Evolutionary conservation across 805 yeast species (phyloP), one percentile per base, ranked within the genome.

Genomic region (Saccharomyces kudriavzevii): DNA sequence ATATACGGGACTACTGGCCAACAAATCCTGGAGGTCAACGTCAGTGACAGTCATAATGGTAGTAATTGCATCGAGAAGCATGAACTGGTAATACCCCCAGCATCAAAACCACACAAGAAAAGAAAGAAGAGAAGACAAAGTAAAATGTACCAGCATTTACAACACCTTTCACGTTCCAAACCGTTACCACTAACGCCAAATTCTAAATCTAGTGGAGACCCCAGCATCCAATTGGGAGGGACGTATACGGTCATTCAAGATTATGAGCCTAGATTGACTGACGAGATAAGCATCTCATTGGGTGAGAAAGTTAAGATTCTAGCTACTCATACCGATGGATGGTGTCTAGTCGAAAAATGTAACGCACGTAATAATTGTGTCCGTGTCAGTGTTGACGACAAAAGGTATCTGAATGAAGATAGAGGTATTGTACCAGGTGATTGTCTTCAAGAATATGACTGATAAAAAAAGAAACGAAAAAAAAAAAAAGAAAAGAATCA

Each of bases 301-400:
- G 75, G 74, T 2, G 77, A 73, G 30, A 60, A 45, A 52, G 69
- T 70, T 9, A 64, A 62, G 55, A 59, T 74, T 1, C 53, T 74
- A 6, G 74, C 76, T 1, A 66, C 68, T 17, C 78, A 74, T 58
- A 70, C 75, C 1, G 78, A 74, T 57, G 77, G 77, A 3, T 74
- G 78, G 78, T 74, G 76, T 53, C 57, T 74, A 11, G 75, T 67
- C 2, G 77, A 74, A 51, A 73, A 69, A 50, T 68, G 71, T 52
- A 55, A 59, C 14, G 22, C 20, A 13, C 53, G 55, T 22, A 25
- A 35, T 5, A 46, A 13, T 9, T 4, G 8, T 11, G 14, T 28
- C 6, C 29, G 35, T n/a, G 25, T 45, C 24, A 27, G 31, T 22
- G 9, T 31, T 3, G 48, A 30, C 4, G 63, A 59, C 13, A 53